A percentile compares a stretch with the other conserved stretches of the same genome.
phyloP scores from a whole-genome alignment of 495 filamentous ascomycete species.

The Annulohypoxylon nitens region DNA sequence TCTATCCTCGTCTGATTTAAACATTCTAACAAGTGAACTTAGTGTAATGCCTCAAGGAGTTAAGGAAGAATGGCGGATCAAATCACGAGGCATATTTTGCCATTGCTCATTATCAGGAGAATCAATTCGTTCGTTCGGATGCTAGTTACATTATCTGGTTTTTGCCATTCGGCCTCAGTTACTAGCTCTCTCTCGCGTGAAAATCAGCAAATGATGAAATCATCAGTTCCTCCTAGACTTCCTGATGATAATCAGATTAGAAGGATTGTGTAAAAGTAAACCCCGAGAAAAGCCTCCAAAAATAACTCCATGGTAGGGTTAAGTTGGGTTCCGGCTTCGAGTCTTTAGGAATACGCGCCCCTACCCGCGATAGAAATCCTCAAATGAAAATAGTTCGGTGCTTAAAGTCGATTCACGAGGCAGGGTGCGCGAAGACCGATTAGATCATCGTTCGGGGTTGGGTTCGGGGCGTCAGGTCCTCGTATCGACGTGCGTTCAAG shows the following conservation, averaged over 20 bases:
- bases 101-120: slow-evolving; percentile 30
- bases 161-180: slow-evolving; percentile 8
- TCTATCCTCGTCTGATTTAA: slow-evolving; percentile 5
- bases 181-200: slow-evolving; percentile 8
- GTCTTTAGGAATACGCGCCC: slow-evolving; percentile 11
- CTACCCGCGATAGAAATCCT: slow-evolving; percentile 14
- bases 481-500: slow-evolving; percentile 59
- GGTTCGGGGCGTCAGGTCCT: slow-evolving; percentile 60
- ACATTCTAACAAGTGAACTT: slow-evolving; percentile 1
- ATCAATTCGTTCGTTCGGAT: slow-evolving; percentile 1
- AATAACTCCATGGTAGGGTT: slow-evolving; percentile 24
- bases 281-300: background rate
- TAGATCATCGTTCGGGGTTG: slow-evolving; percentile 61
- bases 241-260: slow-evolving; percentile 23
- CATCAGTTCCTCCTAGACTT: slow-evolving; percentile 12
- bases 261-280: slow-evolving; percentile 8
- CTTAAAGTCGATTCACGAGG: background rate
- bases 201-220: slow-evolving; percentile 31
- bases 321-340: slow-evolving; percentile 8
- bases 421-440: slow-evolving; percentile 11
- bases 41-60: background rate
- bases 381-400: slow-evolving; percentile 11
- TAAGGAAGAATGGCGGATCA: background rate
- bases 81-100: slow-evolving; percentile 14
- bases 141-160: slow-evolving; percentile 26